Evolutionary conservation across 2,329 filamentous ascomycete genomes (phyloP).

Genomic region (Fusarium metavorans): DNA sequence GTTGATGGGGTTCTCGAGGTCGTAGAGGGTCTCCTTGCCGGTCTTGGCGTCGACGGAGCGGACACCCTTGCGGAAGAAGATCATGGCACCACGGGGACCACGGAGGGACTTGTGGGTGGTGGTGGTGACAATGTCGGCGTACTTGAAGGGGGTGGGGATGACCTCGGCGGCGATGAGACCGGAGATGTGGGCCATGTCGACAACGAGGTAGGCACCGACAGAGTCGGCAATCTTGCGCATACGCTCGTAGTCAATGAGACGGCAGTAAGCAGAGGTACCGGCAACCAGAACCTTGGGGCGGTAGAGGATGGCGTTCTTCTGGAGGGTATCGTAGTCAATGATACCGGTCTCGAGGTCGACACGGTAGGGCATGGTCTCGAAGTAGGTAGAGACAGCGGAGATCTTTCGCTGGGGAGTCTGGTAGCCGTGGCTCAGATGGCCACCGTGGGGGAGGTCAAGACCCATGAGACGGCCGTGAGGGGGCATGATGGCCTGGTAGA

Average conservation of each 20-base stretch:
- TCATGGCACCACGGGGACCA: conserved; percentile 98
- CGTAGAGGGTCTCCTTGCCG: conserved; percentile 89
- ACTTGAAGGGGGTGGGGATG: conserved; percentile 90
- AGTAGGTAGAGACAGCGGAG: conserved; percentile 98
- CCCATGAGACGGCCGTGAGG: conserved; percentile 98
- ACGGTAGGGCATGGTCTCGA: conserved; percentile 97
- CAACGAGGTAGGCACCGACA: conserved; percentile 92
- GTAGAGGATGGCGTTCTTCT: conserved; percentile 91
- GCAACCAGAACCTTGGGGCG: conserved; percentile 96
- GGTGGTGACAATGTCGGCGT: conserved; percentile 97
- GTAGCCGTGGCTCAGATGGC: conserved; percentile 96
- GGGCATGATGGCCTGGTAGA: conserved; percentile 97
- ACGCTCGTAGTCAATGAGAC: conserved; percentile 94
- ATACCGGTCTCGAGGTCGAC: conserved; percentile 90
- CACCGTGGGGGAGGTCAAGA: conserved; percentile 92
- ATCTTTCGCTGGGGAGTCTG: conserved; percentile 98
- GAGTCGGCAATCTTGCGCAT: conserved; percentile 97
- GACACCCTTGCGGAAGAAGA: conserved; percentile 99
- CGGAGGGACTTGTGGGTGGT: conserved; percentile 99
- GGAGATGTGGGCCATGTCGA: conserved; percentile 99
- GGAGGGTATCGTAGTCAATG: conserved; percentile 95
- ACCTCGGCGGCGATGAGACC: conserved; percentile 93
- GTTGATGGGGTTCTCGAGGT: conserved; percentile 97
- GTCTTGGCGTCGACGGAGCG: conserved; percentile 91
- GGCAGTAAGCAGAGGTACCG: conserved; percentile 97